Percentiles rank a stretch among this genome's conserved stretches.
Evolutionary conservation across 257 asterid species (phyloP).

Genomic region (Echium plantagineum): DNA sequence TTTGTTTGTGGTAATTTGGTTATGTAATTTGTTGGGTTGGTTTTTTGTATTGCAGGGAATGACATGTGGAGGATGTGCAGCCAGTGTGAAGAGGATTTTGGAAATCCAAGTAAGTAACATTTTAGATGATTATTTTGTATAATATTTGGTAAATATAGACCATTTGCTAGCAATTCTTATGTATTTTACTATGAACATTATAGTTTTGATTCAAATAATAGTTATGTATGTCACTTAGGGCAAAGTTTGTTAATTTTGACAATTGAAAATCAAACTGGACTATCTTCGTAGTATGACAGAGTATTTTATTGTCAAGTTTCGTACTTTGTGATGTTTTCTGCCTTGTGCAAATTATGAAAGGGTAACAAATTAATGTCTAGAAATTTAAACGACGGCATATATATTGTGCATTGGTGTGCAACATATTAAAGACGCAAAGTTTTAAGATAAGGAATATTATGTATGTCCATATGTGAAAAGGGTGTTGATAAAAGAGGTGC

Average conservation of each 20-base stretch:
- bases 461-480: too few species aligned
- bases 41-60: slow-evolving; percentile 24
- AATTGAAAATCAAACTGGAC: too few species aligned
- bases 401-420: neutral
- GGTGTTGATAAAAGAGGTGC: neutral
- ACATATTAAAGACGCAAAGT: neutral
- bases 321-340: neutral
- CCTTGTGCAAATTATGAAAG: neutral
- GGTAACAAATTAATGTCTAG: neutral
- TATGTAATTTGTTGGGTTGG: neutral
- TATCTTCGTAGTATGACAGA: too few species aligned
- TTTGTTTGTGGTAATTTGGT: neutral
- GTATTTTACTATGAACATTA: too few species aligned
- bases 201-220: too few species aligned
- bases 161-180: too few species aligned
- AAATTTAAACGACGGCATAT: neutral
- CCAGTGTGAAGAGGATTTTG: slow-evolving; percentile 44
- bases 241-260: too few species aligned
- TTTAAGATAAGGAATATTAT: neutral
- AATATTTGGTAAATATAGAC: too few species aligned
- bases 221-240: too few species aligned
- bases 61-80: slow-evolving; percentile 49
- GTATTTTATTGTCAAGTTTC: too few species aligned
- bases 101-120: slow-evolving; percentile 36
- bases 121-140: too few species aligned